These are phyloP conservation scores for Corynespora cassiicola DNA, from an alignment of 2,329 filamentous ascomycete species.

Conservation along the genomic window DNA sequence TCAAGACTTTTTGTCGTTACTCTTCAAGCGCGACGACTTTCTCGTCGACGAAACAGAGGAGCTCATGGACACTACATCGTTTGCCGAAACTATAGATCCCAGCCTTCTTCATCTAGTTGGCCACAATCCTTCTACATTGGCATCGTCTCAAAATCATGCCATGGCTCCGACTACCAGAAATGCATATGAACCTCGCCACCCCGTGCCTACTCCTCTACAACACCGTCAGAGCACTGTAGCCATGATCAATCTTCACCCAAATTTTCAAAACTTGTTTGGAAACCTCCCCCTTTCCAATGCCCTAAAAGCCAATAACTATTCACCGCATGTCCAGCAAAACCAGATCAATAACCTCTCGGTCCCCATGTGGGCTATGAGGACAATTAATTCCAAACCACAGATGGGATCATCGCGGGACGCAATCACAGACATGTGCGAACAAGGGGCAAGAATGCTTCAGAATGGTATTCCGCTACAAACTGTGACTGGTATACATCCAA, in stretches of 20 bases:
- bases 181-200: constrained; percentile 4
- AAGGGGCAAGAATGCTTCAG: too few relatives aligned
- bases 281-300: constrained; percentile 23
- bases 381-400: constrained; percentile 25
- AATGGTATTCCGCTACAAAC: constrained; percentile 14
- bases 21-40: constrained; percentile 29
- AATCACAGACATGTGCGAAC: constrained; percentile 17
- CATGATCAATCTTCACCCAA: constrained; percentile 27
- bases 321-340: constrained; percentile 13
- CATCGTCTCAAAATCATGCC: constrained; percentile 6
- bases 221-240: constrained; percentile 27
- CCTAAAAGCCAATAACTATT: constrained; percentile 15
- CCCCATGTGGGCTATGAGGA: constrained; percentile 34
- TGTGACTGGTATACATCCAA: constrained; percentile 26
- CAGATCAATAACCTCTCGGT: constrained; percentile 22
- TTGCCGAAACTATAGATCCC: constrained; percentile 19
- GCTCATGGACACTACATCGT: constrained; percentile 7
- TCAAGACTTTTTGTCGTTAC: constrained; percentile 16
- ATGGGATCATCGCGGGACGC: constrained; percentile 21
- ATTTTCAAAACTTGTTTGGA: constrained; percentile 24
- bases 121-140: constrained; percentile 6
- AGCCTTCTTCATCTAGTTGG: constrained; percentile 14
- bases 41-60: constrained; percentile 22
- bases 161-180: constrained; percentile 13
- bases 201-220: constrained; percentile 16